Evolutionary conservation across 352 stramenopile species (phyloP).

Genomic region (Phytophthora agathidicida): DNA sequence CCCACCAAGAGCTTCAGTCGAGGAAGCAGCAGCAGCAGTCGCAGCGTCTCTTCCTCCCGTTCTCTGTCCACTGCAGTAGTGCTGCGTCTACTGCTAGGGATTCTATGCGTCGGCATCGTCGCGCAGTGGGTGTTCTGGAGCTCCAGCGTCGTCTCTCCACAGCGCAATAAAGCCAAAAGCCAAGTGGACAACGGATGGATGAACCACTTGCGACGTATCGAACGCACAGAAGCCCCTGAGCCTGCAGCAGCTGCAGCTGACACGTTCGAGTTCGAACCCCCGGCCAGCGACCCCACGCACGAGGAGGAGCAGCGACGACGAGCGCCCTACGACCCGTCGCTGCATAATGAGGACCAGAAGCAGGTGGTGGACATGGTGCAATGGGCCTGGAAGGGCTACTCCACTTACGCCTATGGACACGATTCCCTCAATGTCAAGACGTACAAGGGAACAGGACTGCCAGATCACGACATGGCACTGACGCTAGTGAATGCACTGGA

Average conservation of each 20-base stretch:
- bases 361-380: slow-evolving; percentile 68
- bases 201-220: slow-evolving; percentile 44
- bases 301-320: slow-evolving; percentile 47
- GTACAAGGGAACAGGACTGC: slow-evolving; percentile 60
- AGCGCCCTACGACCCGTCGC: slow-evolving; percentile 47
- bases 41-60: not conserved
- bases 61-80: slow-evolving; percentile 39
- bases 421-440: slow-evolving; percentile 74
- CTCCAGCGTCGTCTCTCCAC: slow-evolving; percentile 18
- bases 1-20: slow-evolving; percentile 20
- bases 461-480: slow-evolving; percentile 75
- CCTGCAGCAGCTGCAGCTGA: slow-evolving; percentile 2
- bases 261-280: slow-evolving; percentile 29
- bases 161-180: not conserved
- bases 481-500: slow-evolving; percentile 83
- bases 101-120: slow-evolving; percentile 49
- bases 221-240: slow-evolving; percentile 16
- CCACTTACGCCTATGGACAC: slow-evolving; percentile 68
- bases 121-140: slow-evolving; percentile 58
- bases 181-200: slow-evolving; percentile 40
- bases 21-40: slow-evolving; percentile 2
- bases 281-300: slow-evolving; percentile 24
- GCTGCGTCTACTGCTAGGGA: slow-evolving; percentile 45
- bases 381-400: slow-evolving; percentile 85
- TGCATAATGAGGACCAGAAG: slow-evolving; percentile 62